Evolutionary conservation across 2,329 filamentous ascomycete species (phyloP).

Genomic region (Trichoderma semiorbis): DNA sequence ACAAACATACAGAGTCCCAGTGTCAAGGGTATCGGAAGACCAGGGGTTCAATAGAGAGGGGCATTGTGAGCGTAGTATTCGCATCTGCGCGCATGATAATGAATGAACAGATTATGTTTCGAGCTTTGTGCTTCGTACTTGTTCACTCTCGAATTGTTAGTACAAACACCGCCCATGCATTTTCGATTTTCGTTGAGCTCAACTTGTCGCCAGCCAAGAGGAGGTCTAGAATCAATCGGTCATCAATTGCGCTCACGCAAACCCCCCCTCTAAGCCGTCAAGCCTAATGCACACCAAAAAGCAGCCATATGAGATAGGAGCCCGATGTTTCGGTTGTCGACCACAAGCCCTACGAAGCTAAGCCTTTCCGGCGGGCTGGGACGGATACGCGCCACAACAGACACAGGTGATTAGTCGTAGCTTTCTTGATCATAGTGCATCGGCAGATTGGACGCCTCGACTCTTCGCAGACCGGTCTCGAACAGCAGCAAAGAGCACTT

Average conservation of each 20-base stretch:
- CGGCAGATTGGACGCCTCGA: conserved; percentile 8
- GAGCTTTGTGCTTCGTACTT: neutral
- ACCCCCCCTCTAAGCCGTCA: neutral
- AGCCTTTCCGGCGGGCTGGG: conserved; percentile 9
- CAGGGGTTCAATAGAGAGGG: neutral
- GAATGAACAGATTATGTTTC: neutral
- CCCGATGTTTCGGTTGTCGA: neutral
- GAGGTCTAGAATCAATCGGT: neutral
- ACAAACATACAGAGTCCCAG: neutral
- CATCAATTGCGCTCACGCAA: neutral
- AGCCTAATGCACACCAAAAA: conserved; percentile 2
- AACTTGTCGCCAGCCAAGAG: neutral
- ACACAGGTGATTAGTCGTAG: neutral
- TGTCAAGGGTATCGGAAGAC: conserved; percentile 11
- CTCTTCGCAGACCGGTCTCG: neutral
- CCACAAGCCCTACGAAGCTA: conserved; percentile 15
- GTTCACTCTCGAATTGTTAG: neutral
- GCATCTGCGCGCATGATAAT: neutral
- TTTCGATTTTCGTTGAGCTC: neutral
- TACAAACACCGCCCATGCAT: neutral
- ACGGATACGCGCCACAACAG: conserved; percentile 1
- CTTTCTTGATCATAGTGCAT: neutral
- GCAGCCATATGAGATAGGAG: neutral
- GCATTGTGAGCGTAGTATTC: neutral
- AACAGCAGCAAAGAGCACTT: neutral